These are phyloP conservation scores for Phytophthora hibernalis DNA, from an alignment of 352 stramenopile species.

Conservation along the genomic window DNA sequence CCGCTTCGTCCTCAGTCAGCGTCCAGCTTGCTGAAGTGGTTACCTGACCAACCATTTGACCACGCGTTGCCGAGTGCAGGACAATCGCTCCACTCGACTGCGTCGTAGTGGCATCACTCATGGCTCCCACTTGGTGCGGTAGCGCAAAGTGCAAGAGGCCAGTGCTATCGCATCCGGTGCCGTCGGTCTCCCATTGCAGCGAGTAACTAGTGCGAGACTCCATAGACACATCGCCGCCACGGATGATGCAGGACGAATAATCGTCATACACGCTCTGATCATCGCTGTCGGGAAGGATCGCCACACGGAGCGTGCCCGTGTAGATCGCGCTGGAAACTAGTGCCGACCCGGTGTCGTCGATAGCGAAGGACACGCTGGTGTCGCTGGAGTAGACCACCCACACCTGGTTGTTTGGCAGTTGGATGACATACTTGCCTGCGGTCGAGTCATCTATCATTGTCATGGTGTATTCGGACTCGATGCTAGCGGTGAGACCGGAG, in stretches of 20 bases:
- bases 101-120: conserved; percentile 30
- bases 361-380: conserved; percentile 47
- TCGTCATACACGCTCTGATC: conserved; percentile 59
- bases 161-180: conserved; percentile 38
- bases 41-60: conserved; percentile 62
- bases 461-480: conserved; percentile 61
- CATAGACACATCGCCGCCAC: conserved; percentile 53
- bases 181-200: conserved; percentile 73
- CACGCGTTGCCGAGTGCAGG: conserved; percentile 65
- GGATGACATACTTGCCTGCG: conserved; percentile 64
- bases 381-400: conserved; percentile 77
- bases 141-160: conserved; percentile 79
- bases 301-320: conserved; percentile 66
- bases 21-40: conserved; percentile 53
- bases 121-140: conserved; percentile 65
- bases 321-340: conserved; percentile 52
- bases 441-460: conserved; percentile 46
- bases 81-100: conserved; percentile 43
- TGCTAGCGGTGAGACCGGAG: conserved; percentile 55
- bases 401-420: conserved; percentile 71
- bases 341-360: conserved; percentile 47
- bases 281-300: conserved; percentile 53
- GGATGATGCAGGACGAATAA: conserved; percentile 68
- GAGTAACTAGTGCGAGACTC: conserved; percentile 68
- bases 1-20: conserved; percentile 58